These are phyloP conservation scores for Apostasia ramifera DNA, from an alignment of 106 monocot species.

Conservation along the genomic window DNA sequence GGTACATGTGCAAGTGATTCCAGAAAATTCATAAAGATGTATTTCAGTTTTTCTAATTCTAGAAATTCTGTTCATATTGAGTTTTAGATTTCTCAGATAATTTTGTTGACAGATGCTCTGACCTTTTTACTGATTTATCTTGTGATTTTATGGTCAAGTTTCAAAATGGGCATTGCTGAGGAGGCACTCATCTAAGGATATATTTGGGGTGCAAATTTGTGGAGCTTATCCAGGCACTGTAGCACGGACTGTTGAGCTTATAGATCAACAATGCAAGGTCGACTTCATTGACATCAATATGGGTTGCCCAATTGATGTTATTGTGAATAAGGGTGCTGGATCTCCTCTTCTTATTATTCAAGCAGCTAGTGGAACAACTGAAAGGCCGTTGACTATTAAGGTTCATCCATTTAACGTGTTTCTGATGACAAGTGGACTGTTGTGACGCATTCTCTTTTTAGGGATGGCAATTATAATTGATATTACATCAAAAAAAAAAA, in stretches of 20 bases:
- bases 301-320: slow-evolving; percentile 95
- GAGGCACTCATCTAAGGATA: slow-evolving; percentile 79
- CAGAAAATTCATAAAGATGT: too few relatives aligned
- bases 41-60: too few relatives aligned
- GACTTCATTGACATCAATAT: slow-evolving; percentile 96
- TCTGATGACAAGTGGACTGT: too few relatives aligned
- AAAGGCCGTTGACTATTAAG: slow-evolving; percentile 74
- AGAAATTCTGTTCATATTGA: too few relatives aligned
- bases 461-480: too few relatives aligned
- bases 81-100: too few relatives aligned
- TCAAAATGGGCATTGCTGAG: slow-evolving; percentile 97
- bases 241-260: slow-evolving; percentile 74
- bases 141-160: slow-evolving; percentile 64
- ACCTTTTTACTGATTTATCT: neutral
- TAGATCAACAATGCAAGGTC: slow-evolving; percentile 65
- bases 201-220: slow-evolving; percentile 92
- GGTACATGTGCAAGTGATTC: too few relatives aligned
- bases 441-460: too few relatives aligned
- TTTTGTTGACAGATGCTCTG: neutral
- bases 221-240: slow-evolving; percentile 89
- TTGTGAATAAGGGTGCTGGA: slow-evolving; percentile 93
- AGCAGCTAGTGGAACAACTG: slow-evolving; percentile 46
- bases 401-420: slow-evolving; percentile 11
- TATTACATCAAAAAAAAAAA: too few relatives aligned
- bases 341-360: slow-evolving; percentile 87